phyloP scores from a whole-genome alignment of 306 rosid species.

The Arachis hypogaea region DNA sequence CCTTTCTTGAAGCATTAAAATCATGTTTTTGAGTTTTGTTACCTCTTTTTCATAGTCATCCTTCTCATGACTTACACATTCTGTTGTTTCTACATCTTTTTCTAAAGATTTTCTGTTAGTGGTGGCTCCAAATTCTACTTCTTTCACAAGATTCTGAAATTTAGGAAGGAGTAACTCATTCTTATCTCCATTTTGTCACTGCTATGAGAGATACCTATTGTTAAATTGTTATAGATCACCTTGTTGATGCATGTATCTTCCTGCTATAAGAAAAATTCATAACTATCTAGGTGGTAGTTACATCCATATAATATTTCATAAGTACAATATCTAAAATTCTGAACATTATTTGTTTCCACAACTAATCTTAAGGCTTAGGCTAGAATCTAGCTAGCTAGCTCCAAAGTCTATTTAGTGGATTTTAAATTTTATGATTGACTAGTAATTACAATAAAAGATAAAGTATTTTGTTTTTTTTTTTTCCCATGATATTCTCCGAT shows the following conservation, averaged over 20 bases:
- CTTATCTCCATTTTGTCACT: too few relatives aligned
- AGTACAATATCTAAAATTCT: background rate
- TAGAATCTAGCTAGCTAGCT: background rate
- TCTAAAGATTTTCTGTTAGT: too few relatives aligned
- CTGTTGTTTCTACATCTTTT: conserved; percentile 26
- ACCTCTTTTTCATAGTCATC: conserved; percentile 69
- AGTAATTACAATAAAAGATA: too few relatives aligned
- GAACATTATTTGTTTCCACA: conserved; percentile 12
- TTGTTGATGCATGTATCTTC: conserved; percentile 52
- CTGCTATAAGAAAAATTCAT: conserved; percentile 43
- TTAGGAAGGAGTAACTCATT: conserved; percentile 57
- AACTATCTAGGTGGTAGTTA: background rate
- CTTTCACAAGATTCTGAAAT: conserved; percentile 43
- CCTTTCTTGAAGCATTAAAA: conserved; percentile 72
- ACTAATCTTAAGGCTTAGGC: background rate
- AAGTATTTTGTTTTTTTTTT: too few relatives aligned
- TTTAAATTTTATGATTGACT: too few relatives aligned
- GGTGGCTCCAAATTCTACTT: conserved; percentile 15
- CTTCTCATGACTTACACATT: conserved; percentile 43
- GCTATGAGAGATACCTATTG: too few relatives aligned
- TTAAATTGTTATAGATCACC: background rate
- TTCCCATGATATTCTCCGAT: too few relatives aligned
- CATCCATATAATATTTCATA: too few relatives aligned
- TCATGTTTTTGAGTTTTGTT: conserved; percentile 57
- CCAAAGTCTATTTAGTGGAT: background rate